Conservation (phyloP, 1,139 yeast species). For the Diutina pseudorugosa region DNA sequence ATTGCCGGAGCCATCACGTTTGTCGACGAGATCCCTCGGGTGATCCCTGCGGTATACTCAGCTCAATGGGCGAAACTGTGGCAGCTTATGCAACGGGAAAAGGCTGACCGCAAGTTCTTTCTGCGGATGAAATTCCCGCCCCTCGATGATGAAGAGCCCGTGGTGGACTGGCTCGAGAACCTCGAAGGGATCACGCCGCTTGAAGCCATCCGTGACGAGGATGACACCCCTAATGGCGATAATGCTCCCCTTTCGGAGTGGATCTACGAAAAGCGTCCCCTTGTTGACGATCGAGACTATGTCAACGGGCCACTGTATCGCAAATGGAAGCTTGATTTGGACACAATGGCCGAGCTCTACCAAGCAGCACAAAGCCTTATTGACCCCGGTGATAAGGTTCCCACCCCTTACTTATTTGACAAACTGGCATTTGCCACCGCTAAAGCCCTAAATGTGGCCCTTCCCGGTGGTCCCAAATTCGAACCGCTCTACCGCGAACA, state of each 20-base stretch:
- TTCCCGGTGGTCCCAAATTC: conserved; percentile 95
- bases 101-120: conserved; percentile 80
- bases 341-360: conserved; percentile 54
- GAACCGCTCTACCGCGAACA: conserved; percentile 71
- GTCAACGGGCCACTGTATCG: conserved; percentile 74
- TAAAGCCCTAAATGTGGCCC: conserved; percentile 72
- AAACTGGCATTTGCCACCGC: conserved; percentile 76
- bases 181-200: conserved; percentile 61
- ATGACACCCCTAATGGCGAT: conserved; percentile 41
- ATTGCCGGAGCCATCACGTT: conserved; percentile 90
- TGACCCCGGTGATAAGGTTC: not conserved
- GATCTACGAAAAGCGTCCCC: conserved; percentile 72
- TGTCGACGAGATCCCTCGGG: conserved; percentile 86
- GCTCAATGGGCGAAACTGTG: conserved; percentile 97
- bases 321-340: conserved; percentile 54
- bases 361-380: conserved; percentile 47
- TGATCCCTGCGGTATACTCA: conserved; percentile 78
- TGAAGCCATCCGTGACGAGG: conserved; percentile 53
- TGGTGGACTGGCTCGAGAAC: conserved; percentile 70
- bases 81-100: conserved; percentile 88
- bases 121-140: conserved; percentile 91
- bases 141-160: conserved; percentile 96
- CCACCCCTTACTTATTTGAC: conserved; percentile 35
- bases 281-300: conserved; percentile 38
- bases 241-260: conserved; percentile 37